phyloP scores from a whole-genome alignment of 139 green algal genomes.

The Eudorina sp. region DNA sequence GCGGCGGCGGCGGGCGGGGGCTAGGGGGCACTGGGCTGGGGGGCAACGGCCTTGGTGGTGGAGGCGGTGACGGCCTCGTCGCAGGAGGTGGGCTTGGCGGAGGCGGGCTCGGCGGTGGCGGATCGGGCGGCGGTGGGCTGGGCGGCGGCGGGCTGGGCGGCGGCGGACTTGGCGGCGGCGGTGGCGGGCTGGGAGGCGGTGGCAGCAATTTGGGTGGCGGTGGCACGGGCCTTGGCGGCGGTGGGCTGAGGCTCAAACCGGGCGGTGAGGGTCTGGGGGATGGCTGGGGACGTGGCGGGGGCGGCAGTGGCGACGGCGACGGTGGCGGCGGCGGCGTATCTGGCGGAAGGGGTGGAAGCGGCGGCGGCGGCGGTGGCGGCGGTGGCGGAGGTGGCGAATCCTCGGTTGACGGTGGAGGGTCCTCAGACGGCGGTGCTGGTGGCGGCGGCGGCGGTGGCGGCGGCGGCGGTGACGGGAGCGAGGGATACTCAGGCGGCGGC shows the following conservation, averaged over 20 bases:
- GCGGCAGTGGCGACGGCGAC: background rate
- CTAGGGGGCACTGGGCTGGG: background rate
- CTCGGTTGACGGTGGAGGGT: background rate
- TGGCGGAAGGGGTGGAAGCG: background rate
- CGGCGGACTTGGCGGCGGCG: background rate
- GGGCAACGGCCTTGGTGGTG: background rate
- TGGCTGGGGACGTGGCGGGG: too few relatives aligned
- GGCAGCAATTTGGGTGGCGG: background rate
- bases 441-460: background rate
- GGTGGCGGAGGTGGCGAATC: background rate
- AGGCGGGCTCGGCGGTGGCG: background rate
- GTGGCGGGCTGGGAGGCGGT: background rate
- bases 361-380: background rate
- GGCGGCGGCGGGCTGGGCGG: background rate
- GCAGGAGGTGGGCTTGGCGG: background rate
- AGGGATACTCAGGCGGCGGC: background rate
- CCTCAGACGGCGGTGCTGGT: background rate
- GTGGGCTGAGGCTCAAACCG: too few relatives aligned
- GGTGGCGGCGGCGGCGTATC: background rate
- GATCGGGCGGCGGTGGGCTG: background rate
- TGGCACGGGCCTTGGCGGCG: too few relatives aligned
- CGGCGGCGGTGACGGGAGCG: background rate
- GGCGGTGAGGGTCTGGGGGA: too few relatives aligned
- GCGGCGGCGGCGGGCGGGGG: background rate
- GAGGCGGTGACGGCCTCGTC: background rate